These are phyloP conservation scores for Discostella stelligeroides DNA, from an alignment of 108 stramenopile species.

Conservation along the genomic window DNA sequence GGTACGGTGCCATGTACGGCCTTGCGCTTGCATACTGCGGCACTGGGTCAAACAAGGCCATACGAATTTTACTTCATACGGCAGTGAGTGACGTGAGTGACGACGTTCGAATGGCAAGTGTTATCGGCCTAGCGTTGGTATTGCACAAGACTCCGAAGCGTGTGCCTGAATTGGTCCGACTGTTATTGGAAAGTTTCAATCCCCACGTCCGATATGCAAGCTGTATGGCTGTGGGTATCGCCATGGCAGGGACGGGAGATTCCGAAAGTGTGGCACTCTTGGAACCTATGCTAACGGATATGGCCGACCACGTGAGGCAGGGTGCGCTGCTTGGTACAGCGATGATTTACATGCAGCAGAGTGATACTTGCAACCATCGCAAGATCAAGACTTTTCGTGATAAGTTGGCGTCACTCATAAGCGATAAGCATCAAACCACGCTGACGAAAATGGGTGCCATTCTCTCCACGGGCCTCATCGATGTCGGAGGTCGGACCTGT, in stretches of 20 bases:
- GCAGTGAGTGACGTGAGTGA: constrained; percentile 98
- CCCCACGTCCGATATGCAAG: constrained; percentile 99
- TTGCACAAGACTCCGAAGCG: constrained; percentile 96
- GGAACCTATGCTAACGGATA: constrained; percentile 98
- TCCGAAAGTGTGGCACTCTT: constrained; percentile 94
- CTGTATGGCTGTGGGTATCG: constrained; percentile 98
- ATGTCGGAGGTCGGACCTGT: constrained; percentile 97
- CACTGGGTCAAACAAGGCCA: constrained; percentile 95
- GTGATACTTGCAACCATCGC: constrained; percentile 76
- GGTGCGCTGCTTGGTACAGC: constrained; percentile 96
- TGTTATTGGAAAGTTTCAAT: constrained; percentile 98
- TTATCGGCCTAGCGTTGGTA: constrained; percentile 96
- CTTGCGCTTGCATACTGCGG: constrained; percentile 97
- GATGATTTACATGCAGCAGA: constrained; percentile 99
- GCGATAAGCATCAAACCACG: constrained; percentile 92
- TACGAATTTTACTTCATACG: constrained; percentile 95
- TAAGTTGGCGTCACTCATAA: constrained; percentile 70
- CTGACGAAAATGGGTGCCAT: constrained; percentile 99
- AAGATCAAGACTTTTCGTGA: constrained; percentile 91
- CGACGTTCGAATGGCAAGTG: constrained; percentile 98
- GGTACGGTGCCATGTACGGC: constrained; percentile 98
- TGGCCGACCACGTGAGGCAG: constrained; percentile 98
- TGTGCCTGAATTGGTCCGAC: constrained; percentile 90
- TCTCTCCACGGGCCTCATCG: constrained; percentile 95
- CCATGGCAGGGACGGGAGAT: constrained; percentile 96